Conservation (phyloP, 192 early-diverging fungal species). For the Backusella tuberculispora region DNA sequence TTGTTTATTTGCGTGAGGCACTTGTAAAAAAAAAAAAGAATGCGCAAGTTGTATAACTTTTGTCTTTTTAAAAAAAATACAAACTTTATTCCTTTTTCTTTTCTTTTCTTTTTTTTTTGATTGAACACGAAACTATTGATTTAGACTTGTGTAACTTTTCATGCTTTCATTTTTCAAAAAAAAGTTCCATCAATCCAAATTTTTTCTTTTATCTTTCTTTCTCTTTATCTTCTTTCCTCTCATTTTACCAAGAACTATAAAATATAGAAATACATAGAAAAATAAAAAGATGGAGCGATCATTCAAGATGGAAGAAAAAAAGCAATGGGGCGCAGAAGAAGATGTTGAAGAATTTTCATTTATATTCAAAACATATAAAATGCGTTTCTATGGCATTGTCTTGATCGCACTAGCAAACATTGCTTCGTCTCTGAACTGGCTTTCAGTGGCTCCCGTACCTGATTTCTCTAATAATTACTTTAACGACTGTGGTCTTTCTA, state of each 20-base stretch:
- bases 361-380: conserved; percentile 41
- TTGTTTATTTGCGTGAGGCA: too few species aligned
- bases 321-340: not conserved
- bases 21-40: too few species aligned
- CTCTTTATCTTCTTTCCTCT: conserved; percentile 6
- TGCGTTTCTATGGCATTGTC: conserved; percentile 50
- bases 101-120: too few species aligned
- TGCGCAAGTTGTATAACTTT: not conserved
- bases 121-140: not conserved
- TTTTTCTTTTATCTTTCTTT: not conserved
- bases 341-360: conserved; percentile 12
- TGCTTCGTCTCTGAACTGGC: conserved; percentile 48
- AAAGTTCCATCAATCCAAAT: too few species aligned
- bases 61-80: not conserved
- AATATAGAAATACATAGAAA: not conserved
- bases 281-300: not conserved
- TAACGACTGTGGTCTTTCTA: conserved; percentile 28
- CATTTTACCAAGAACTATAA: not conserved
- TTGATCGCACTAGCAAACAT: conserved; percentile 50
- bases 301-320: conserved; percentile 6
- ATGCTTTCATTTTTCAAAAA: not conserved
- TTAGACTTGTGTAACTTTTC: not conserved
- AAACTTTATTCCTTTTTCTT: not conserved
- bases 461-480: conserved; percentile 44
- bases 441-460: conserved; percentile 50